A percentile compares a stretch with the other conserved stretches of the same genome.
Conservation (phyloP, 345 rosid species). For the Zanthoxylum bungeanum region DNA sequence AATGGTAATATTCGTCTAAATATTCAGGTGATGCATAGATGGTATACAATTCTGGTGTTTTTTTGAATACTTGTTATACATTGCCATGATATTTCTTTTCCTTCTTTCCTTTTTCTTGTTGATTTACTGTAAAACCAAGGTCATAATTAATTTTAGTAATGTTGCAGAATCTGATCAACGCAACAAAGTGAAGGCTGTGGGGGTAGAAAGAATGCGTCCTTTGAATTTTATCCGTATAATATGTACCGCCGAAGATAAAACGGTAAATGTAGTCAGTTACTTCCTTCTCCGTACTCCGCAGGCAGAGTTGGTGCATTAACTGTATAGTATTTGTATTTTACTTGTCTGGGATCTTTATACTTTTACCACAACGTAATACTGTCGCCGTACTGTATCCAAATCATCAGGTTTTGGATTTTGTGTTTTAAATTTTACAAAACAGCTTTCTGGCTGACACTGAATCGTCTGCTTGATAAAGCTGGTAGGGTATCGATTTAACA, state of each 20-base stretch:
- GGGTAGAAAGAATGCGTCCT: not conserved
- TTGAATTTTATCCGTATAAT: conserved; percentile 1
- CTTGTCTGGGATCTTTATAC: not conserved
- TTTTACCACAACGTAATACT: not conserved
- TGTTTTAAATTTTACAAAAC: not conserved
- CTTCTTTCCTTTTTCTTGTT: not conserved
- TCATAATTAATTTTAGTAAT: not conserved
- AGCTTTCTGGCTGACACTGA: no score
- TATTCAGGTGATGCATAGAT: not conserved
- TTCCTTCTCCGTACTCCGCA: not conserved
- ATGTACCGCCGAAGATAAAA: not conserved
- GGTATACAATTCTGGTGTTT: not conserved
- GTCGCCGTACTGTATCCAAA: not conserved
- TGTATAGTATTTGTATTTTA: not conserved
- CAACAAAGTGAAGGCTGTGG: not conserved
- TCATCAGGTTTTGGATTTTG: not conserved
- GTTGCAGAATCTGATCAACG: conserved; percentile 1
- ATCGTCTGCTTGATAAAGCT: no score
- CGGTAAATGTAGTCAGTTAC: not conserved
- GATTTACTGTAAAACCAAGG: not conserved
- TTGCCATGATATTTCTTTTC: not conserved
- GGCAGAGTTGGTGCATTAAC: not conserved
- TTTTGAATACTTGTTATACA: not conserved
- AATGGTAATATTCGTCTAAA: not conserved
- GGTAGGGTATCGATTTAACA: no score